Conservation (phyloP, 2,329 filamentous ascomycete genomes). For the Endocalyx cinctus region DNA sequence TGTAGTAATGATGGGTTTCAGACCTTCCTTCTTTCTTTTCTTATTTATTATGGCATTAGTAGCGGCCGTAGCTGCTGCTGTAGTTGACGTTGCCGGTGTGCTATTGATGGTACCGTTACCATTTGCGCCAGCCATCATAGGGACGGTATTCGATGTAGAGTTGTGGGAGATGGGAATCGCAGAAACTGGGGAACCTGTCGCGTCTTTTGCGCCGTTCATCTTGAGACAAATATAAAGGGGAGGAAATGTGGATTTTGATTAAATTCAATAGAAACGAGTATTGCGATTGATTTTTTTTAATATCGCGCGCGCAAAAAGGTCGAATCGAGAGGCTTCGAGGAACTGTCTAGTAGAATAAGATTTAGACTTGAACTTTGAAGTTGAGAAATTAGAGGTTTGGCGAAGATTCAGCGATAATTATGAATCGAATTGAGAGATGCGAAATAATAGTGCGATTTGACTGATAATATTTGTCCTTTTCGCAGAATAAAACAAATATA, state of each 20-base stretch:
- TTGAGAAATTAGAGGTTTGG: too few relatives aligned
- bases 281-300: too few relatives aligned
- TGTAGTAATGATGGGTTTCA: slow-evolving; percentile 73
- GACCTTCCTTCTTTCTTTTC: slow-evolving; percentile 70
- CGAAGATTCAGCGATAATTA: too few relatives aligned
- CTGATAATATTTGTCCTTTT: too few relatives aligned
- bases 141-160: slow-evolving; percentile 13
- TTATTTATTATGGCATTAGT: slow-evolving; percentile 39
- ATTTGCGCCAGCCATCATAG: slow-evolving; percentile 29
- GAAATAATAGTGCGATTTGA: too few relatives aligned
- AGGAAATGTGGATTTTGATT: not conserved
- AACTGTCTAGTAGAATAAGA: too few relatives aligned
- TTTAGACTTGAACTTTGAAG: too few relatives aligned
- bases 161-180: slow-evolving; percentile 4
- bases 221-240: slow-evolving; percentile 2
- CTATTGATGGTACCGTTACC: slow-evolving; percentile 21
- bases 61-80: slow-evolving; percentile 11
- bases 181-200: slow-evolving; percentile 9
- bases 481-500: too few relatives aligned
- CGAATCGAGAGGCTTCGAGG: too few relatives aligned
- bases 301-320: too few relatives aligned
- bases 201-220: slow-evolving; percentile 24
- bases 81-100: slow-evolving; percentile 12
- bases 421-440: too few relatives aligned
- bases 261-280: too few relatives aligned